Conservation (phyloP, 2,329 filamentous ascomycete genomes). For the Drechslerella coelobrocha region DNA sequence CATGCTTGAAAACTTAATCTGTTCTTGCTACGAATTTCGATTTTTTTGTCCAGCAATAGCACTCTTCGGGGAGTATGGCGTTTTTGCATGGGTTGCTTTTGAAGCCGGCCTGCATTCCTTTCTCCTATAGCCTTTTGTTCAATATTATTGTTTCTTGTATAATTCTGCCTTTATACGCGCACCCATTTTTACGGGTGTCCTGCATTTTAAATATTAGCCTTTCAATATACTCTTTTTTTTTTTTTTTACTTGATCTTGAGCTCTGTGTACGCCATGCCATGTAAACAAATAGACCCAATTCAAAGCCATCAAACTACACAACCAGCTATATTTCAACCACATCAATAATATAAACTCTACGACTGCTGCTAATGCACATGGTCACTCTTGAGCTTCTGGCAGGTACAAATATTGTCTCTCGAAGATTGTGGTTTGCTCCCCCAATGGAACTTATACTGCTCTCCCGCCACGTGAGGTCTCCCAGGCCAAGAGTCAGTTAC, state of each 20-base stretch:
- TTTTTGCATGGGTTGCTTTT: not conserved
- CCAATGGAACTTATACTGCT: no score
- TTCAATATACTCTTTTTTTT: not conserved
- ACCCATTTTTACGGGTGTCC: not conserved
- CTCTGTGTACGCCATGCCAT: not conserved
- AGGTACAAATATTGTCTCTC: no score
- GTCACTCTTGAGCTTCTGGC: no score
- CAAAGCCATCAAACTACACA: no score
- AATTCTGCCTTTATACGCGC: not conserved
- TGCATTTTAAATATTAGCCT: not conserved
- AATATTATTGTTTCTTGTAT: not conserved
- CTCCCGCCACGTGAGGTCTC: no score
- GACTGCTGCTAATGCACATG: no score
- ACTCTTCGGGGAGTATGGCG: not conserved
- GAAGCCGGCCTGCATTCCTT: not conserved
- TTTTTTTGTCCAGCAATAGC: not conserved
- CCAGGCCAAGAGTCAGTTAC: no score
- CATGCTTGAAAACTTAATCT: not conserved
- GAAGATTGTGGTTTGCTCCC: no score
- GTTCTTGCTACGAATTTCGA: not conserved
- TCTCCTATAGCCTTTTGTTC: not conserved
- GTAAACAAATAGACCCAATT: no score
- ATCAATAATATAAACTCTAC: no score
- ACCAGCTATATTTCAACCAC: no score
- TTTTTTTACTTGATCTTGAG: not conserved